Percentiles rank a stretch among this genome's conserved stretches.
Conservation (phyloP, 2,329 filamentous ascomycete species). For the Epichloe gansuensis region DNA sequence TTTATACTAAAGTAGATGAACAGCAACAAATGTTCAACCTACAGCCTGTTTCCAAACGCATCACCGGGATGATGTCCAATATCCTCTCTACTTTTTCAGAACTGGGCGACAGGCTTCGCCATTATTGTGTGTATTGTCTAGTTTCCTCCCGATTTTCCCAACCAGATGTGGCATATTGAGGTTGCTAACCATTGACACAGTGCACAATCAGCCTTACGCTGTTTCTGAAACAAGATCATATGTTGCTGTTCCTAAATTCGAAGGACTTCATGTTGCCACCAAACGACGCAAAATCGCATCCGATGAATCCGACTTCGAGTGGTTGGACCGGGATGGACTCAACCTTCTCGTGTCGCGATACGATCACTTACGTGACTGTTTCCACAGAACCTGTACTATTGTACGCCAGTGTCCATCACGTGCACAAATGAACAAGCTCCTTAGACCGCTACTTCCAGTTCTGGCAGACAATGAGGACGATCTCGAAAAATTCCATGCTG, state of each 20-base stretch:
- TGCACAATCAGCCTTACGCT: slow-evolving; percentile 12
- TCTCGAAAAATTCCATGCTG: slow-evolving; percentile 7
- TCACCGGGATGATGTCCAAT: slow-evolving; percentile 19
- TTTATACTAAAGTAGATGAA: neutral
- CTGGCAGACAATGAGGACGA: slow-evolving; percentile 13
- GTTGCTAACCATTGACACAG: neutral
- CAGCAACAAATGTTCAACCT: slow-evolving; percentile 13
- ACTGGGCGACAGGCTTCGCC: slow-evolving; percentile 15
- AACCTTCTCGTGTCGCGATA: slow-evolving; percentile 14
- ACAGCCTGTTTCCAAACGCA: slow-evolving; percentile 10
- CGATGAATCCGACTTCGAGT: slow-evolving; percentile 11
- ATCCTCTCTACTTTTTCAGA: slow-evolving; percentile 15
- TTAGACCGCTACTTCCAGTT: slow-evolving; percentile 12
- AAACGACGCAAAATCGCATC: slow-evolving; percentile 17
- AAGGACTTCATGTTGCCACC: slow-evolving; percentile 12
- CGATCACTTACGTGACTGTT: slow-evolving; percentile 11
- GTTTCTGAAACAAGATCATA: slow-evolving; percentile 15
- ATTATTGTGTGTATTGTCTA: slow-evolving; percentile 11
- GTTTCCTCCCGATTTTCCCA: neutral
- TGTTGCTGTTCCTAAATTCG: slow-evolving; percentile 2
- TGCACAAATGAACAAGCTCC: slow-evolving; percentile 14
- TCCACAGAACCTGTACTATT: slow-evolving; percentile 12
- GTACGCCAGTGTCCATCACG: slow-evolving; percentile 10
- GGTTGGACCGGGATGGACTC: slow-evolving; percentile 15
- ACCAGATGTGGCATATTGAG: neutral